A percentile compares a stretch with the other conserved stretches of the same genome.
phyloP scores from a whole-genome alignment of 306 rosid species.

The Lotus japonicus region DNA sequence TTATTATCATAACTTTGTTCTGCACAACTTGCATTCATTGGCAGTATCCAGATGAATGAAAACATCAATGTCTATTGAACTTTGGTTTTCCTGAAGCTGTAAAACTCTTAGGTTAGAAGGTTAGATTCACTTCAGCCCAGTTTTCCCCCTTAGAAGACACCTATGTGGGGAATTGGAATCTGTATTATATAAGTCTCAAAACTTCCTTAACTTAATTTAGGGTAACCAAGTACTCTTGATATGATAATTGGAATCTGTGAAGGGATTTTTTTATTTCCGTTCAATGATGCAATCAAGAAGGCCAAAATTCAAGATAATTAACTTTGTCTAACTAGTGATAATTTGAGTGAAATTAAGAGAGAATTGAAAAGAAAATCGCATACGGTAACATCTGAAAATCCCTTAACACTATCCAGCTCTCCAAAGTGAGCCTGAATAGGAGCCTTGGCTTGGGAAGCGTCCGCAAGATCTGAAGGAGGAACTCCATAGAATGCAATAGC shows the following conservation, averaged over 20 bases:
- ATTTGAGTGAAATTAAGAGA: not conserved
- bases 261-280: not conserved
- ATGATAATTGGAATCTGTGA: not conserved
- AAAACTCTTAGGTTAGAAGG: not conserved
- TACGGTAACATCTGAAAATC: constrained; percentile 84
- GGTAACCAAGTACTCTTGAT: not conserved
- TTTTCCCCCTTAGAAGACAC: not conserved
- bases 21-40: not conserved
- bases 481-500: constrained; percentile 85
- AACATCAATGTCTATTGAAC: not conserved
- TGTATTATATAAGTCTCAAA: not conserved
- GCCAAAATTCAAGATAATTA: not conserved
- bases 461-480: constrained; percentile 79
- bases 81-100: not conserved
- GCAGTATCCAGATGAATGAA: not conserved
- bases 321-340: not conserved
- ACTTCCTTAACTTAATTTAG: not conserved
- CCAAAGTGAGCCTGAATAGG: constrained; percentile 95
- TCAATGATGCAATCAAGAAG: not conserved
- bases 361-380: not conserved
- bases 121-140: not conserved
- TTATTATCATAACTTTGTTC: not conserved
- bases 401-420: constrained; percentile 68
- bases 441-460: constrained; percentile 74
- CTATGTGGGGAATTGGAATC: not conserved